These are phyloP conservation scores for Rostrohypoxylon terebratum DNA, from an alignment of 495 filamentous ascomycete genomes.

Conservation along the genomic window DNA sequence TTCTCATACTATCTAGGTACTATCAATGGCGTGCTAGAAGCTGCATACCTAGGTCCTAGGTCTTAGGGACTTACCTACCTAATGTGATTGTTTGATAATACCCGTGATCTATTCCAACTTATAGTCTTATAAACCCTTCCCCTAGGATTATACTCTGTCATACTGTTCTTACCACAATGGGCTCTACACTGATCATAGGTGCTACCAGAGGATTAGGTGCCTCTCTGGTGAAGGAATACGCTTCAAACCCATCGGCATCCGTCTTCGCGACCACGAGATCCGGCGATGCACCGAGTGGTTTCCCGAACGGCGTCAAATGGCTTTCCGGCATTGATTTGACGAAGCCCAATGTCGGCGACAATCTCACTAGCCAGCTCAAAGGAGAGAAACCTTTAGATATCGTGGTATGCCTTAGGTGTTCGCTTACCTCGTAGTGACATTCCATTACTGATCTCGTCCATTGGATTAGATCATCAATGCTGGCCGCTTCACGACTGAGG, in stretches of 20 bases:
- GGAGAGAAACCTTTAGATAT: conserved; percentile 61
- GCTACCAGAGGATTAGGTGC: conserved; percentile 75
- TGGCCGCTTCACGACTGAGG: conserved; percentile 74
- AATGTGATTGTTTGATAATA: not conserved
- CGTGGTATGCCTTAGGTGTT: conserved; percentile 51
- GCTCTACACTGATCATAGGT: conserved; percentile 68
- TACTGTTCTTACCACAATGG: conserved; percentile 12
- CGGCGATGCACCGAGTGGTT: conserved; percentile 46
- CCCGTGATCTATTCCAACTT: too few relatives aligned
- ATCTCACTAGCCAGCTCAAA: conserved; percentile 59
- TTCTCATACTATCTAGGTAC: conserved; percentile 29
- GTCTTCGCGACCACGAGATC: conserved; percentile 73
- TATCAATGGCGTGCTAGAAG: conserved; percentile 38
- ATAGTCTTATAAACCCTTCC: not conserved
- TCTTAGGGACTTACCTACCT: too few relatives aligned
- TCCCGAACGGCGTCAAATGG: conserved; percentile 47
- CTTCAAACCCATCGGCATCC: conserved; percentile 55
- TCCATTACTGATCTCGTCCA: conserved; percentile 8
- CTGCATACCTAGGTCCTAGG: too few relatives aligned
- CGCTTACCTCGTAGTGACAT: not conserved
- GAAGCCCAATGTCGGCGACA: conserved; percentile 52
- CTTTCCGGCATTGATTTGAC: conserved; percentile 58
- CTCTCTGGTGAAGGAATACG: conserved; percentile 69
- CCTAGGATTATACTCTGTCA: not conserved
- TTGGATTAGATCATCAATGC: conserved; percentile 68